Percentiles rank a stretch among this genome's conserved stretches.
Conservation (phyloP, 257 asterid species). For the Marsdenia floribunda region DNA sequence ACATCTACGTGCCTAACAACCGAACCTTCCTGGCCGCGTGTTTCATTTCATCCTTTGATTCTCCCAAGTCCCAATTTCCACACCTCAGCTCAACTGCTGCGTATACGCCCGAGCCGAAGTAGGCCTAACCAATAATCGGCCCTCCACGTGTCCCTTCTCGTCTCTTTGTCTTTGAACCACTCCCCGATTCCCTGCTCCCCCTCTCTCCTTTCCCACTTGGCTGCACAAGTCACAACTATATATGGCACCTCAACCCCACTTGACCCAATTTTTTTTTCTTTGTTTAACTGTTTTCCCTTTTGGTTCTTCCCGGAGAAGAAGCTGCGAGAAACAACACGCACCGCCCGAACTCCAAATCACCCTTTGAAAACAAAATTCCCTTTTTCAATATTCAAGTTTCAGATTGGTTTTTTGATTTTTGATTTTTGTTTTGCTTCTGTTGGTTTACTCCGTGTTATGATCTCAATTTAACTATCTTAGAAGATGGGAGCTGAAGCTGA, state of each 20-base stretch:
- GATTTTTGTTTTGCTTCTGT: neutral
- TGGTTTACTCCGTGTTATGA: neutral
- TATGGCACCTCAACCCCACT: constrained; percentile 18
- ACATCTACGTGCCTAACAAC: neutral
- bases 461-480: neutral
- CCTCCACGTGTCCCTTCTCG: constrained; percentile 4
- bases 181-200: neutral
- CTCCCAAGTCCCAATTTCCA: neutral
- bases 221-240: constrained; percentile 7
- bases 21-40: constrained; percentile 2
- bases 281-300: too few relatives aligned
- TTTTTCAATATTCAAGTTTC: neutral
- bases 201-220: neutral
- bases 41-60: neutral
- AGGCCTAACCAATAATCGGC: neutral
- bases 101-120: too few relatives aligned
- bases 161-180: neutral
- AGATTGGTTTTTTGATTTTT: too few relatives aligned
- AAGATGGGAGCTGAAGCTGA: constrained; percentile 66
- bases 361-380: neutral
- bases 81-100: neutral
- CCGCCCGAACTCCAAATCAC: neutral
- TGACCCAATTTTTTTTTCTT: constrained; percentile 10
- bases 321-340: neutral
- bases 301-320: neutral